phyloP scores from a whole-genome alignment of 495 filamentous ascomycete genomes.

The Lindgomyces ingoldianus region DNA sequence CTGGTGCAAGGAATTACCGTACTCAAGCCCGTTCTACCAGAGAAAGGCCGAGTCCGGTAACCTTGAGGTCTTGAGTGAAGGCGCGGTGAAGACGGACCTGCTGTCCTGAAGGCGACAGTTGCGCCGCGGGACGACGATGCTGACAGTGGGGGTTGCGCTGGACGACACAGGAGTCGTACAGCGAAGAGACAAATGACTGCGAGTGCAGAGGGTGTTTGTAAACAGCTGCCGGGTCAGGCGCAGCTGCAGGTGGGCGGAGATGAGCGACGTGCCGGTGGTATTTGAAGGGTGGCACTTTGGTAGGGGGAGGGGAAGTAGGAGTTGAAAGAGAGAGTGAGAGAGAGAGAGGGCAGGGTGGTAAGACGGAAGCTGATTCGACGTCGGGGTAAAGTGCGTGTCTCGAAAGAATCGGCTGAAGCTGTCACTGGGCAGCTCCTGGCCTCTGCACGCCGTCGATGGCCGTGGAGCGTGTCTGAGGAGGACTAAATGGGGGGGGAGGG shows the following conservation, averaged over 20 bases:
- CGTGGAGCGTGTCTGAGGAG: slow-evolving; percentile 3
- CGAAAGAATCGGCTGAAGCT: slow-evolving; percentile 26
- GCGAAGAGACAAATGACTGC: background rate
- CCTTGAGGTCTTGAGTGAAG: slow-evolving; percentile 18
- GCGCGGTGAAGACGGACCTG: slow-evolving; percentile 32
- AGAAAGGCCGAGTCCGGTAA: slow-evolving; percentile 37
- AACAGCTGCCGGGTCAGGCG: slow-evolving; percentile 16
- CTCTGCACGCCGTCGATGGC: slow-evolving; percentile 1
- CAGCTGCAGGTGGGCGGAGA: slow-evolving; percentile 13
- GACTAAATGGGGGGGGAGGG: background rate
- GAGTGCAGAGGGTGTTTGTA: slow-evolving; percentile 21
- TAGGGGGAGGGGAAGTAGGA: slow-evolving; percentile 24
- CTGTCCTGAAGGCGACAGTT: slow-evolving; percentile 16
- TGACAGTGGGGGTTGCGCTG: slow-evolving; percentile 27
- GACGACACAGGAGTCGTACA: background rate
- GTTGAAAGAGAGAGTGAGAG: background rate
- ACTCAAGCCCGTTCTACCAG: slow-evolving; percentile 38
- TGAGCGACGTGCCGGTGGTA: background rate
- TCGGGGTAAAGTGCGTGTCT: slow-evolving; percentile 25
- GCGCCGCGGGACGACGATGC: slow-evolving; percentile 1
- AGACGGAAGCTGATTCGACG: slow-evolving; percentile 33
- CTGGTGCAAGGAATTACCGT: slow-evolving; percentile 24
- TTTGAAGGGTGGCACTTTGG: background rate
- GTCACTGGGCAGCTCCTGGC: slow-evolving; percentile 19
- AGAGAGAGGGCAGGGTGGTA: slow-evolving; percentile 5